phyloP scores from a whole-genome alignment of 345 rosid genomes.

The Populus pruinosa region DNA sequence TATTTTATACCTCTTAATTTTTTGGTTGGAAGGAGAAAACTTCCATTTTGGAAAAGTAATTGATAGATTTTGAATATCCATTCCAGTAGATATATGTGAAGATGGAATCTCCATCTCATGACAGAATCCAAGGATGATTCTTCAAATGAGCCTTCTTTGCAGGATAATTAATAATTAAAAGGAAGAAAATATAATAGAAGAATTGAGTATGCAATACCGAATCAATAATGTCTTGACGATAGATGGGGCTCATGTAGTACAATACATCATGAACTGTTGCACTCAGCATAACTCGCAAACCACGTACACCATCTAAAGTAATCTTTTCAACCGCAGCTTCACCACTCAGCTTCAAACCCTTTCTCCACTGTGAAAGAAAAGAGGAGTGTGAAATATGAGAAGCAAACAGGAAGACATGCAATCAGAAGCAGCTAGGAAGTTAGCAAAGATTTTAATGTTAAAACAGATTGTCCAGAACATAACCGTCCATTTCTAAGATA shows the following conservation, averaged over 20 bases:
- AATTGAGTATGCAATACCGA: constrained; percentile 51
- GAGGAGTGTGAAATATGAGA: background rate
- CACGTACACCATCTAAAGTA: constrained; percentile 93
- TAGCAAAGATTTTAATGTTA: background rate
- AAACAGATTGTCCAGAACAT: background rate
- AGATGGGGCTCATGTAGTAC: constrained; percentile 96
- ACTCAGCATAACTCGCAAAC: constrained; percentile 79
- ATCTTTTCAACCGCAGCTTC: constrained; percentile 91
- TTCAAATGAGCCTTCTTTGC: background rate
- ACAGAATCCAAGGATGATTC: constrained; percentile 1
- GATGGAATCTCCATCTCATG: constrained; percentile 6
- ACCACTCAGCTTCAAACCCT: constrained; percentile 92
- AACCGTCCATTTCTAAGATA: background rate
- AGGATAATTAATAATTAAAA: background rate
- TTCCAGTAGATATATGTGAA: background rate
- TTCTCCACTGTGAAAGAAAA: constrained; percentile 74
- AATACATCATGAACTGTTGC: constrained; percentile 97
- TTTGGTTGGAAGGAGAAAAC: background rate
- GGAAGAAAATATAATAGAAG: background rate
- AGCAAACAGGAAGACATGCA: background rate
- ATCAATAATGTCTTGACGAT: constrained; percentile 87
- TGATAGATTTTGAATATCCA: background rate
- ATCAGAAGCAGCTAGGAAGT: background rate
- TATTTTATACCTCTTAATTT: background rate
- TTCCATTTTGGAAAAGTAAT: background rate